Evolutionary conservation across 768 basidiomycete species (phyloP).

Genomic region (Rhodotorula sphaerocarpa): DNA sequence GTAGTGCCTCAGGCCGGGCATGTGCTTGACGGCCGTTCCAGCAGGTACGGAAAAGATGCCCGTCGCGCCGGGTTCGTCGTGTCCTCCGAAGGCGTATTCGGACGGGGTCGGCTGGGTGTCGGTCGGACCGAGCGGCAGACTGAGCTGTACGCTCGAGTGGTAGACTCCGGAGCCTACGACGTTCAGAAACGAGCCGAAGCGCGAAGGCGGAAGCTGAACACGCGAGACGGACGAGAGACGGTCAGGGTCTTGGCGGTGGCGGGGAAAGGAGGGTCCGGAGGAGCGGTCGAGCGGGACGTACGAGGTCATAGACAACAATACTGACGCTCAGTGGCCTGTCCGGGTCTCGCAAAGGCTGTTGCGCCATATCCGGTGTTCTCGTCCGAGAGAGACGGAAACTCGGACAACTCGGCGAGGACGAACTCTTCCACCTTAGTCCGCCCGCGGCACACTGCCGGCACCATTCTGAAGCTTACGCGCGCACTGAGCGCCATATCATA

Average conservation of each 20-base stretch:
- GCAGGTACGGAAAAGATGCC: slow-evolving; percentile 24
- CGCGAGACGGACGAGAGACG: background rate
- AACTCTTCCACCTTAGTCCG: background rate
- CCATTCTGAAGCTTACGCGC: slow-evolving; percentile 2
- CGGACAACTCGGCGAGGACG: background rate
- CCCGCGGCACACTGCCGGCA: background rate
- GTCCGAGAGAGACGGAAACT: too few relatives aligned
- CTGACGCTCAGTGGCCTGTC: slow-evolving; percentile 6
- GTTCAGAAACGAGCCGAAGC: slow-evolving; percentile 19
- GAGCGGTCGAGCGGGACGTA: background rate
- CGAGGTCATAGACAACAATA: slow-evolving; percentile 29
- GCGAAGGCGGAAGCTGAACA: slow-evolving; percentile 19
- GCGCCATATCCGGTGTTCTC: background rate
- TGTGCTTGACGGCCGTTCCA: slow-evolving; percentile 11
- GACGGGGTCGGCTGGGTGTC: background rate
- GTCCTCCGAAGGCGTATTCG: slow-evolving; percentile 31
- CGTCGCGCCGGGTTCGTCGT: slow-evolving; percentile 3
- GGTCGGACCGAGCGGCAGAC: slow-evolving; percentile 23
- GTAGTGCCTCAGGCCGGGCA: slow-evolving; percentile 24
- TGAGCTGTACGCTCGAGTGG: slow-evolving; percentile 22
- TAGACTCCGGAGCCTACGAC: slow-evolving; percentile 17
- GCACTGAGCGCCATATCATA: background rate
- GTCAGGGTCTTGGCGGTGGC: too few relatives aligned
- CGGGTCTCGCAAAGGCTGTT: background rate
- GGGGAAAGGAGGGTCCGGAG: background rate